Conservation (phyloP, 2,329 filamentous ascomycete genomes). For the Aspergillus fijiensis region DNA sequence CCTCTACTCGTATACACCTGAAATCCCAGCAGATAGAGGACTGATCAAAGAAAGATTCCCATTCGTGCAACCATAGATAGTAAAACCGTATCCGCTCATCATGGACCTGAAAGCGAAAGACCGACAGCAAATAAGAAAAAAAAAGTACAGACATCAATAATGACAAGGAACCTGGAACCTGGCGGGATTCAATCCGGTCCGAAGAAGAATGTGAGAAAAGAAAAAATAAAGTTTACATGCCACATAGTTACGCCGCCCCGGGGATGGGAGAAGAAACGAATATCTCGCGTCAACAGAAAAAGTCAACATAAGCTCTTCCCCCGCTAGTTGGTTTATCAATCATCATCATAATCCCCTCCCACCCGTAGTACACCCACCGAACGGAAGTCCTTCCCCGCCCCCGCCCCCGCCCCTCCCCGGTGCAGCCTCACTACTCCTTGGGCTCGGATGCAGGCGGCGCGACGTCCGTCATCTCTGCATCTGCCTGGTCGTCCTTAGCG, state of each 20-base stretch:
- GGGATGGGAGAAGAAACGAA: no score
- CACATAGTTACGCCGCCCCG: not conserved
- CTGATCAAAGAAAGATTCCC: slow-evolving; percentile 4
- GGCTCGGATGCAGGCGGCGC: slow-evolving; percentile 24
- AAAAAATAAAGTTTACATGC: not conserved
- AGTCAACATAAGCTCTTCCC: slow-evolving; percentile 3
- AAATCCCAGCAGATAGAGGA: no score
- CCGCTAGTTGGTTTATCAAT: not conserved
- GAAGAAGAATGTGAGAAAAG: no score
- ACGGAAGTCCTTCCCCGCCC: no score
- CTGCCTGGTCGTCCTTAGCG: slow-evolving; percentile 25
- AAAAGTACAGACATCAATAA: slow-evolving; percentile 15
- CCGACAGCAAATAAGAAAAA: not conserved
- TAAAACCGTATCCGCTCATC: slow-evolving; percentile 16
- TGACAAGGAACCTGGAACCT: slow-evolving; percentile 1
- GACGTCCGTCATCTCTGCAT: slow-evolving; percentile 39
- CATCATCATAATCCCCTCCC: not conserved
- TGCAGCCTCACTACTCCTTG: slow-evolving; percentile 19
- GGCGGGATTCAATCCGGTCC: no score
- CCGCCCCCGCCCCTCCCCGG: no score
- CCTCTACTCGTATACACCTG: no score
- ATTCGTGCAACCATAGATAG: slow-evolving; percentile 17
- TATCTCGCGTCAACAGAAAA: not conserved
- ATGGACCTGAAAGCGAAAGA: slow-evolving; percentile 14
- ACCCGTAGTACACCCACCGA: no score